These are phyloP conservation scores for Microdochium bolleyi DNA, from an alignment of 2,329 filamentous ascomycete genomes.

Conservation along the genomic window DNA sequence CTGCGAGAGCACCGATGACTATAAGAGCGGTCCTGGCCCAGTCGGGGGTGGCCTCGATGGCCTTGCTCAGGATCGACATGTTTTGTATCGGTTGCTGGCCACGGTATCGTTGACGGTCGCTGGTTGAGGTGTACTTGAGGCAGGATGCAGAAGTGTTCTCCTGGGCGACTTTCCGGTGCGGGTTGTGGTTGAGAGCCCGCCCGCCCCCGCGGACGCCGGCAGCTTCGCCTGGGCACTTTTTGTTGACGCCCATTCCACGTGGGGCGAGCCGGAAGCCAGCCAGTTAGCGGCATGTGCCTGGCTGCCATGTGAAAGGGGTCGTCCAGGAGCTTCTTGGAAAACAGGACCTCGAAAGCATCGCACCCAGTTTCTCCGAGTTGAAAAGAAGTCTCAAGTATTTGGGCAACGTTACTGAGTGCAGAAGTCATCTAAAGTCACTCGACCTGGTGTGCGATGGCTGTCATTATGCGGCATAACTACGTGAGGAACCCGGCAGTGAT, in stretches of 20 bases:
- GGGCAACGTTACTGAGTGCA: too few relatives aligned
- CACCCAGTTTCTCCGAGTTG: too few relatives aligned
- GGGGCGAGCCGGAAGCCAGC: background rate
- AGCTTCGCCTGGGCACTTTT: background rate
- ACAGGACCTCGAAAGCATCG: too few relatives aligned
- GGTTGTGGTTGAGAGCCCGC: background rate
- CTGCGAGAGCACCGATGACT: constrained; percentile 49
- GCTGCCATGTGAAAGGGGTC: background rate
- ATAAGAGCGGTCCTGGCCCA: constrained; percentile 37
- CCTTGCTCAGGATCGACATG: constrained; percentile 7
- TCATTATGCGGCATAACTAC: too few relatives aligned
- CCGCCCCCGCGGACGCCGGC: background rate
- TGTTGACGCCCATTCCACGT: background rate
- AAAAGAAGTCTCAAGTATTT: too few relatives aligned
- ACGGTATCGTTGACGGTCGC: background rate
- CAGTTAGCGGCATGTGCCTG: background rate
- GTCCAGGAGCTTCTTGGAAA: background rate
- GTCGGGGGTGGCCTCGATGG: constrained; percentile 33
- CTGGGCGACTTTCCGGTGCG: background rate
- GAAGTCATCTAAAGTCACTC: too few relatives aligned
- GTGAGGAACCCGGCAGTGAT: too few relatives aligned
- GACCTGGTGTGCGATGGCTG: too few relatives aligned
- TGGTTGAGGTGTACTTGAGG: too few relatives aligned
- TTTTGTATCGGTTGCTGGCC: background rate
- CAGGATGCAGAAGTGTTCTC: background rate